Percentiles rank a stretch among this genome's conserved stretches.
These are phyloP conservation scores for Paracoccidioides lutzii DNA, from an alignment of 2,329 filamentous ascomycete species.

Conservation along the genomic window DNA sequence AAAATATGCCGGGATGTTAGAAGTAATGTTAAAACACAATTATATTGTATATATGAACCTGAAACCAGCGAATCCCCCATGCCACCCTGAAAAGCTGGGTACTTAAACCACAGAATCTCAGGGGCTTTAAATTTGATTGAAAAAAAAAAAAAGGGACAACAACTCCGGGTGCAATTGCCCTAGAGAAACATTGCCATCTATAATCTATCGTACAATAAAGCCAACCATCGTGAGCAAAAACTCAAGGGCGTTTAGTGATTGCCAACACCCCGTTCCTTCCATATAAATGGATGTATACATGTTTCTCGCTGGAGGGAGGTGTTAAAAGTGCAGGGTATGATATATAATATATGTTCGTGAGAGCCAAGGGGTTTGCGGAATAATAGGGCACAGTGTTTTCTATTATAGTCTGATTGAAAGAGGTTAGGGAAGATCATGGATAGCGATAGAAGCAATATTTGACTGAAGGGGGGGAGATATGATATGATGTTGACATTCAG, in stretches of 20 bases:
- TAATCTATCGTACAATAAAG: background rate
- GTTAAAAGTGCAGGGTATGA: background rate
- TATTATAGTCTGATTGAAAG: background rate
- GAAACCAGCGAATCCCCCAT: background rate
- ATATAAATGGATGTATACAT: background rate
- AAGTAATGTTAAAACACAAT: background rate
- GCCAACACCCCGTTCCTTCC: background rate
- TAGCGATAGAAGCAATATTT: constrained; percentile 13
- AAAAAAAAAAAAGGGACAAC: background rate
- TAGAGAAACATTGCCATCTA: too few relatives aligned
- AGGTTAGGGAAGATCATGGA: background rate
- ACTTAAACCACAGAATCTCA: background rate
- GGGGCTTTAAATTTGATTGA: background rate
- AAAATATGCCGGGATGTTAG: too few relatives aligned
- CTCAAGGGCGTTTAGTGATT: background rate
- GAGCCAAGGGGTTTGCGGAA: background rate
- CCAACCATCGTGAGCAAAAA: background rate
- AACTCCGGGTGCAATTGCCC: background rate
- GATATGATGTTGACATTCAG: background rate
- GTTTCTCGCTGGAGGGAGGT: background rate
- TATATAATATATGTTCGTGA: background rate
- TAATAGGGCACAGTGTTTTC: background rate
- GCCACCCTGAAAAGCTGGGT: background rate
- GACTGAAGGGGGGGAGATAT: background rate
- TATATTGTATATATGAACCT: background rate